Conservation (phyloP, 208 protist genomes). For the Acanthamoeba culbertsoni region DNA sequence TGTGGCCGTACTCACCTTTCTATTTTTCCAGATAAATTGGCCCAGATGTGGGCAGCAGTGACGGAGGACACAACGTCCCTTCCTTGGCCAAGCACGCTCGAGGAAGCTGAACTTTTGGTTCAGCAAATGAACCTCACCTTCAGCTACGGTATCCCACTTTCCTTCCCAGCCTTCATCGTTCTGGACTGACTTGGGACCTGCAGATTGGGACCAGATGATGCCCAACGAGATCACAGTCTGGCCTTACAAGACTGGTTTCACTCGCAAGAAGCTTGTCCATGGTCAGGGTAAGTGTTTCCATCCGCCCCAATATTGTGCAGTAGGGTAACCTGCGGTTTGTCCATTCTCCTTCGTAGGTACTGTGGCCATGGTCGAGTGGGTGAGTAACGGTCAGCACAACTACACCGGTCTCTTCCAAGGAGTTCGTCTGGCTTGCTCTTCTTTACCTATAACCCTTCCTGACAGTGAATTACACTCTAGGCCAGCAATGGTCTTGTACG, state of each 20-base stretch:
- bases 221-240: not conserved
- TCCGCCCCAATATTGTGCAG: not conserved
- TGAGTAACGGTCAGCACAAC: not conserved
- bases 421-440: not conserved
- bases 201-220: not conserved
- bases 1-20: too few relatives aligned
- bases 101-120: not conserved
- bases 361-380: not conserved
- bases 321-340: too few relatives aligned
- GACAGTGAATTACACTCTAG: too few relatives aligned
- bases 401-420: slow-evolving; percentile 36
- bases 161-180: too few relatives aligned
- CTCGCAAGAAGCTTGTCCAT: slow-evolving; percentile 12
- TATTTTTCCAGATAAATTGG: not conserved
- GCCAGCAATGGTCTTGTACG: too few relatives aligned
- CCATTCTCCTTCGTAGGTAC: too few relatives aligned
- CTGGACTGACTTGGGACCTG: not conserved
- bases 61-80: not conserved
- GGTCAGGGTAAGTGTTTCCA: not conserved
- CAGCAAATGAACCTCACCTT: slow-evolving; percentile 56
- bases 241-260: not conserved
- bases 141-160: not conserved
- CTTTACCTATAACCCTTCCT: too few relatives aligned
- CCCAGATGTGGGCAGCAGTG: not conserved
- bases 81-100: not conserved